Evolutionary conservation across 148 eudicot genomes (phyloP), one percentile per base, ranked within the genome.

Genomic region (Drosera capensis): DNA sequence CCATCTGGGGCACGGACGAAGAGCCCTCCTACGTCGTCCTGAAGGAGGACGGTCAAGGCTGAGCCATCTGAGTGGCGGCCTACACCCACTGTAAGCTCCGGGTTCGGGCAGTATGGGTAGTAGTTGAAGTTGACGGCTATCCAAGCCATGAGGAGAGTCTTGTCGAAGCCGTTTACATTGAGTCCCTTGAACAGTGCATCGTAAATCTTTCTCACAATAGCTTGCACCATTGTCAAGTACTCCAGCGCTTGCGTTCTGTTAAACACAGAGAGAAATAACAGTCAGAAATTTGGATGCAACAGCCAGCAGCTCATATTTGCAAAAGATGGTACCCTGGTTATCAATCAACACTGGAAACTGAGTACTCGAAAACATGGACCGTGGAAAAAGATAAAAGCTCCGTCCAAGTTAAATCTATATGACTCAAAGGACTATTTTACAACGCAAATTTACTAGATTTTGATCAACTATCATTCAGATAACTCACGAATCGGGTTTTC

Each of bases 61-160:
- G 67, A 63, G 5, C 55, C 42, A 30, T 63, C 67, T 0, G 67
- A 55, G 23, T 63, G 67, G 35, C 50, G 52, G 3, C 67, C 67
- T 1, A 46, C 61, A 15, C 67, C 67, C 8, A 52, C 40, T 0
- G 56, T 45, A 20, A 63, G 67, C 24, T 63, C 55, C 14, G 67
- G 67, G 37, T 49, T 49, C 0, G 61, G 67, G 17, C 60, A 63
- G 0, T 21, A 41, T 13, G 67, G 67, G 23, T 63, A 63, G 48
- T 63, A 40, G 35, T 40, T 44, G 20, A 63, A 49, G 52, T 50
- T 56, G 13, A 34, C 38, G 3, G 38, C 38, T 34, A 34, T 34
- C 38, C 38, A 34, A 9, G 38, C 5, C 38, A 34, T 34, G 6
- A 34, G 38, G 13, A 34, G 38, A 34, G 38, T 9, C 38, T 34